phyloP scores from a whole-genome alignment of 2,329 filamentous ascomycete genomes.

The Fusarium sp. region DNA sequence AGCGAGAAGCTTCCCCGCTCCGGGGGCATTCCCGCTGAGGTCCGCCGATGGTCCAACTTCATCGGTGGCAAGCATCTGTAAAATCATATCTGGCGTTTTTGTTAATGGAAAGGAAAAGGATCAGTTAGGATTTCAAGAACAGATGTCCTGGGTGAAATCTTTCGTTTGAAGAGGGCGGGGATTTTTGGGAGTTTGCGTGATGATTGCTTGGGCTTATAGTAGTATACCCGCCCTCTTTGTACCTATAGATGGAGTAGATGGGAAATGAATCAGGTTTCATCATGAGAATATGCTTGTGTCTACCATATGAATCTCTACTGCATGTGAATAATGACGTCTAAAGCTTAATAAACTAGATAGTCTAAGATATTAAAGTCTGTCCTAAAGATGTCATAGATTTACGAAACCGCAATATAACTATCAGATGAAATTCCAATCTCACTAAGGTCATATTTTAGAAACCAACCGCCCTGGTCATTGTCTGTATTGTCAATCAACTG shows the following conservation, averaged over 20 bases:
- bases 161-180: conserved; percentile 15
- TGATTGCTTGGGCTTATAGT: conserved; percentile 27
- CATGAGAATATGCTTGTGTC: neutral
- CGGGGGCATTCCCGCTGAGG: conserved; percentile 90
- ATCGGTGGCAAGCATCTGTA: conserved; percentile 87
- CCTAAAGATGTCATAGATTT: no score
- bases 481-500: neutral
- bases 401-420: neutral
- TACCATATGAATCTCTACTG: no score
- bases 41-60: conserved; percentile 95
- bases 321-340: neutral
- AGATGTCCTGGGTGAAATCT: conserved; percentile 17
- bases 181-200: conserved; percentile 24
- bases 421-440: neutral
- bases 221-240: conserved; percentile 22
- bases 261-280: conserved; percentile 30
- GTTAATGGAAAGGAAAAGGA: conserved; percentile 32
- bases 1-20: conserved; percentile 91
- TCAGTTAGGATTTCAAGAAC: neutral
- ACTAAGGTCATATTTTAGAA: neutral
- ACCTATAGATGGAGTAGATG: conserved; percentile 42
- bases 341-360: neutral
- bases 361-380: neutral
- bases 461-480: neutral
- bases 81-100: conserved; percentile 49